Evolutionary conservation across 768 basidiomycete species (phyloP).

Genomic region (Nevesoporus exiguus): DNA sequence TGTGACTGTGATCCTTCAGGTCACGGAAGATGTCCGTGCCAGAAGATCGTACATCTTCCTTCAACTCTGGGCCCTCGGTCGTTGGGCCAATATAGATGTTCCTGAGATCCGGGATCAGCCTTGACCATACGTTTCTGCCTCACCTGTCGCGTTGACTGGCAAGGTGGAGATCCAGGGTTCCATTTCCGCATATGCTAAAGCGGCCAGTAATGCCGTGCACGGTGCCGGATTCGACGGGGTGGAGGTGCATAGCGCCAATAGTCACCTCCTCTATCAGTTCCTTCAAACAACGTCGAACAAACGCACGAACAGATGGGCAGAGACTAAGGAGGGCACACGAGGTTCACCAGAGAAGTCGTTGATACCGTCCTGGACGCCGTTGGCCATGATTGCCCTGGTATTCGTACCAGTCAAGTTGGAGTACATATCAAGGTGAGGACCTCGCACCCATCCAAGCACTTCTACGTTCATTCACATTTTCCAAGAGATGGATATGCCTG

Average conservation of each 20-base stretch:
- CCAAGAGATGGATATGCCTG: not conserved
- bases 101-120: not conserved
- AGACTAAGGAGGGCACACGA: not conserved
- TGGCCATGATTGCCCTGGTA: too few species aligned
- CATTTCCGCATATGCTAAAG: not conserved
- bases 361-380: not conserved
- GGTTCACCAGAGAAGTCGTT: not conserved
- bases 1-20: slow-evolving; percentile 15
- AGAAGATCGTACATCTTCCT: slow-evolving; percentile 36
- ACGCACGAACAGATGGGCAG: not conserved
- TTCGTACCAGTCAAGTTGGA: not conserved
- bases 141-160: not conserved
- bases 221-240: not conserved
- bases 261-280: not conserved
- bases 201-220: not conserved
- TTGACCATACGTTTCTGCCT: not conserved
- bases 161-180: not conserved
- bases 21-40: slow-evolving; percentile 57
- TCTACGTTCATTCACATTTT: not conserved
- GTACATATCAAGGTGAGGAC: not conserved
- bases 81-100: not conserved
- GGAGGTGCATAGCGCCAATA: not conserved
- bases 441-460: not conserved
- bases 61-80: not conserved
- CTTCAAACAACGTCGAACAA: not conserved